Conservation (phyloP, 73 alveolate genomes). For the Diophrys appendiculata region DNA sequence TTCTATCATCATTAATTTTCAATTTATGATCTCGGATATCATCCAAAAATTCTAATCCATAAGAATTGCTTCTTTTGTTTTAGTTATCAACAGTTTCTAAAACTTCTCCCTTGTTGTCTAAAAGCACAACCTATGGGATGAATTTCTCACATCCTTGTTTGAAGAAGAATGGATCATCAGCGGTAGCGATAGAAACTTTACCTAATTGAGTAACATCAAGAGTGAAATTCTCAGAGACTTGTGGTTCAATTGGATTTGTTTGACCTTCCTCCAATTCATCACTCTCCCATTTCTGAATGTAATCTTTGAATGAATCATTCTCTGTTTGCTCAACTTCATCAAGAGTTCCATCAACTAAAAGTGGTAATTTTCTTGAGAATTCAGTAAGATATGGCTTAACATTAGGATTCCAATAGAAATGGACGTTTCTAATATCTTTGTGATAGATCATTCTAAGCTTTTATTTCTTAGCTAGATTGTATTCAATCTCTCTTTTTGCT, state of each 20-base stretch:
- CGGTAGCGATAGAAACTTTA: slow-evolving; percentile 11
- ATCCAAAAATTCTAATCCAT: neutral
- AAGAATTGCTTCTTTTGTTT: neutral
- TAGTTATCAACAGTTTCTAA: slow-evolving; percentile 8
- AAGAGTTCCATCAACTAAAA: slow-evolving; percentile 6
- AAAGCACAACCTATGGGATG: slow-evolving; percentile 10
- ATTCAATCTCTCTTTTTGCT: slow-evolving; percentile 19
- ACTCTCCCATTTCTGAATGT: slow-evolving; percentile 10
- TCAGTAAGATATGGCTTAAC: slow-evolving; percentile 15
- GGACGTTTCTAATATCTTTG: slow-evolving; percentile 15
- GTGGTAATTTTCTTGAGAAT: slow-evolving; percentile 6
- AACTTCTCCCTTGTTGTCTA: neutral
- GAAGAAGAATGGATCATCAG: slow-evolving; percentile 38
- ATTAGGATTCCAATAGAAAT: slow-evolving; percentile 4
- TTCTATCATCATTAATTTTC: slow-evolving; percentile 36
- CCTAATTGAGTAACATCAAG: slow-evolving; percentile 11
- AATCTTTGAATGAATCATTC: slow-evolving; percentile 5
- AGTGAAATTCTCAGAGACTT: slow-evolving; percentile 6
- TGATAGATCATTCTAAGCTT: slow-evolving; percentile 30
- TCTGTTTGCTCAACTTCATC: neutral
- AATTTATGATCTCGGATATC: slow-evolving; percentile 10
- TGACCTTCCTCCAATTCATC: slow-evolving; percentile 42
- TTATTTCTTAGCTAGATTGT: slow-evolving; percentile 28
- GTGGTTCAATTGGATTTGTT: slow-evolving; percentile 9
- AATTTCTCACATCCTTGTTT: neutral